These are phyloP conservation scores for Posidonia australis DNA, from an alignment of 106 monocot species.

Conservation along the genomic window DNA sequence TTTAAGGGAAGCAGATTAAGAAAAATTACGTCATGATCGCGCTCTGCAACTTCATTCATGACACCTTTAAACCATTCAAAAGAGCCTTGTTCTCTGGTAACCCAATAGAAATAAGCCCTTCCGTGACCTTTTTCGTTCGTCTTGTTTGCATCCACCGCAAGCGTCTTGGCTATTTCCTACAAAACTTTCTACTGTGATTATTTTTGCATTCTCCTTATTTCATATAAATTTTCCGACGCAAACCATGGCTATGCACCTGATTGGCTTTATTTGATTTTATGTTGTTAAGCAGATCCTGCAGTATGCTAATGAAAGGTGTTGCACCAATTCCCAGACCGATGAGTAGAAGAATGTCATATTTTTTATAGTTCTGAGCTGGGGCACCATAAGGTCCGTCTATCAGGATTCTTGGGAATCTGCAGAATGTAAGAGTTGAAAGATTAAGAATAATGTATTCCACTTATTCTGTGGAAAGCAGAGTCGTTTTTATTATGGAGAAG, in stretches of 20 bases:
- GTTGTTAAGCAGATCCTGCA: constrained; percentile 81
- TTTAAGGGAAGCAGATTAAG: not conserved
- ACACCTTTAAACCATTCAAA: constrained; percentile 98
- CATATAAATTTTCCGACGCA: not conserved
- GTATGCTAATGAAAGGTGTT: constrained; percentile 96
- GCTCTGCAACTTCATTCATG: constrained; percentile 90
- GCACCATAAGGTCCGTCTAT: constrained; percentile 97
- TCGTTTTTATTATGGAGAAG: no score
- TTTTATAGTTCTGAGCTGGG: constrained; percentile 94
- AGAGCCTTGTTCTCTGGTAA: constrained; percentile 88
- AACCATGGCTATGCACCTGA: constrained; percentile 2
- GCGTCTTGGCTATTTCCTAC: constrained; percentile 23
- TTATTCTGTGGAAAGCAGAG: no score
- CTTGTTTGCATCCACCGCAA: constrained; percentile 5
- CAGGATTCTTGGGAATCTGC: constrained; percentile 70
- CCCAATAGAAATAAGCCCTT: constrained; percentile 96
- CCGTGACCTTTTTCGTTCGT: constrained; percentile 35
- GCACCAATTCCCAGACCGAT: constrained; percentile 94
- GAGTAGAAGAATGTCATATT: constrained; percentile 86
- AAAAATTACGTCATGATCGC: constrained; percentile 45
- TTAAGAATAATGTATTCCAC: not conserved
- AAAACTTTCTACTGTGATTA: not conserved
- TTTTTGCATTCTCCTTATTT: not conserved
- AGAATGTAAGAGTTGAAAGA: constrained; percentile 1
- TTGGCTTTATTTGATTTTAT: constrained; percentile 45